phyloP scores from a whole-genome alignment of 305 asterid genomes.

The Salvia sclarea region DNA sequence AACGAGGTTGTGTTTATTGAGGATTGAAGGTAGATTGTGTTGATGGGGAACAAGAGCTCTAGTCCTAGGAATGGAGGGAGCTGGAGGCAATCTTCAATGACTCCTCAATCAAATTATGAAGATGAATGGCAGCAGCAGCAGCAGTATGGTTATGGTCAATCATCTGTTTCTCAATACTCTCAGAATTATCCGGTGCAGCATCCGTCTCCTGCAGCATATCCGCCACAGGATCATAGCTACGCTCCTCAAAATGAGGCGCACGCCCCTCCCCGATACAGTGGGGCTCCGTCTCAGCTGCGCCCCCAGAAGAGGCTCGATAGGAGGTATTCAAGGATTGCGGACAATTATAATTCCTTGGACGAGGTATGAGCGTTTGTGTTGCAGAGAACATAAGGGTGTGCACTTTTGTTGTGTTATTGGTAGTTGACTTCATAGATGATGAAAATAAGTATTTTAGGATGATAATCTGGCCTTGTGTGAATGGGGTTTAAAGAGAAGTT shows the following conservation, averaged over 20 bases:
- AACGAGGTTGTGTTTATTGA: conserved; percentile 9
- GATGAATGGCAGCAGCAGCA: conserved; percentile 38
- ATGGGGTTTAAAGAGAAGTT: conserved; percentile 9
- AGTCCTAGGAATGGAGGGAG: conserved; percentile 46
- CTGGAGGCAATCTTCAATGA: conserved; percentile 56
- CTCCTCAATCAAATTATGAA: conserved; percentile 43
- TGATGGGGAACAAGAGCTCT: conserved; percentile 85
- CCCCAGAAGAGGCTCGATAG: conserved; percentile 63
- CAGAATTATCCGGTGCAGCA: conserved; percentile 49
- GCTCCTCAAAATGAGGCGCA: conserved; percentile 27
- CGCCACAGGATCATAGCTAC: no score
- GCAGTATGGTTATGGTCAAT: conserved; percentile 48
- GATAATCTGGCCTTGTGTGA: conserved; percentile 12
- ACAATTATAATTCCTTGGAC: conserved; percentile 70
- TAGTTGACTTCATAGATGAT: neutral
- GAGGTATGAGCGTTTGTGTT: conserved; percentile 52
- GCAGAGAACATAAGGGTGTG: neutral
- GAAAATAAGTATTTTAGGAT: neutral
- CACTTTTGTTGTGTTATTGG: conserved; percentile 4
- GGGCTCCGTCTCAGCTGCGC: conserved; percentile 33
- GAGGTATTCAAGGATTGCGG: conserved; percentile 90
- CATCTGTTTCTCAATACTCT: conserved; percentile 55
- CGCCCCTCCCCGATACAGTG: conserved; percentile 31
- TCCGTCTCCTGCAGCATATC: conserved; percentile 45
- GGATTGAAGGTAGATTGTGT: conserved; percentile 33